Conservation (phyloP, 2,329 filamentous ascomycete genomes). For the Trichoderma oligosporum region DNA sequence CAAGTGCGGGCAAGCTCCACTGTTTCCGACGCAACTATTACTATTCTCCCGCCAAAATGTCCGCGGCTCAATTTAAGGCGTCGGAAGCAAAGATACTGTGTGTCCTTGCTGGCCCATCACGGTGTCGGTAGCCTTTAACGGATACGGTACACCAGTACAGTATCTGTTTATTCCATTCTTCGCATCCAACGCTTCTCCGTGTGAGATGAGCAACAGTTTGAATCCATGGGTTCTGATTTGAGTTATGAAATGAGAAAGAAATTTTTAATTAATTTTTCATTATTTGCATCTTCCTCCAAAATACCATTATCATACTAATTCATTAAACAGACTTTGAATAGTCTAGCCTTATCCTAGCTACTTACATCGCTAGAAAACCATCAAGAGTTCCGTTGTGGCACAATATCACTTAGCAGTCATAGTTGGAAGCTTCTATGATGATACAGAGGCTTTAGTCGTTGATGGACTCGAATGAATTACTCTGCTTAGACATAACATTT, state of each 20-base stretch:
- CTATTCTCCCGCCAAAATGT: not conserved
- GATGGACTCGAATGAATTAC: not conserved
- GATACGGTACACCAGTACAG: constrained; percentile 10
- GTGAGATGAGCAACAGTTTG: not conserved
- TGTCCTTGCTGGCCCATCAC: not conserved
- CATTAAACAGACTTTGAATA: not conserved
- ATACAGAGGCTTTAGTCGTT: not conserved
- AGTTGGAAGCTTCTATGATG: not conserved
- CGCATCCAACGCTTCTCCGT: not conserved
- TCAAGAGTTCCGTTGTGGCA: not conserved
- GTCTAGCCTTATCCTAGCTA: too few species aligned
- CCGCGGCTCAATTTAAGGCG: not conserved
- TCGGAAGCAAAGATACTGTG: not conserved
- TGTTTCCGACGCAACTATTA: constrained; percentile 14
- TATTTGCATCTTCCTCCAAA: not conserved
- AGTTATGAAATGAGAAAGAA: not conserved
- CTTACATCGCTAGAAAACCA: not conserved
- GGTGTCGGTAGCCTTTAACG: not conserved
- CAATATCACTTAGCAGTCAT: not conserved
- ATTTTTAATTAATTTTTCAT: not conserved
- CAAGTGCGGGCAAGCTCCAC: constrained; percentile 12
- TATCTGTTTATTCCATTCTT: not conserved
- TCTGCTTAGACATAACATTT: not conserved
- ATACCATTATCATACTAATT: not conserved
- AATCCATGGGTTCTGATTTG: not conserved